Base-by-base conservation (phyloP, 768 basidiomycete species). In the Rhodotorula diobovata region DNA sequence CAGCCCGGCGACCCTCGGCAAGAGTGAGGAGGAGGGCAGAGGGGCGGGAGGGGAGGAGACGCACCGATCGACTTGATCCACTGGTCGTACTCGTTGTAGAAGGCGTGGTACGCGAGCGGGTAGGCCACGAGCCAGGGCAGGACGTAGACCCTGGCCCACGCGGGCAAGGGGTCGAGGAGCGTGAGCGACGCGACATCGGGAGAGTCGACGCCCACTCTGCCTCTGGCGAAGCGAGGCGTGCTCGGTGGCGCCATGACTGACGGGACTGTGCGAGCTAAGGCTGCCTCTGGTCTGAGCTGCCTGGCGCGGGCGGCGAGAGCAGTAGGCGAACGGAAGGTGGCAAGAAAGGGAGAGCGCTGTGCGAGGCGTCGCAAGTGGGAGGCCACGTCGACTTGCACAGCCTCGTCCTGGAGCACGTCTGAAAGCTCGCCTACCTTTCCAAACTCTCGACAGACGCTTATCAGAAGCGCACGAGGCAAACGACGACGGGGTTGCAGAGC, bases 11-110 rank as follows among this genome's bases (percentile, higher is more conserved):
- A n/a, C n/a, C n/a, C n/a, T n/a, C n/a, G n/a, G n/a, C n/a, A n/a
- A n/a, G n/a, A n/a, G n/a, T n/a, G n/a, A n/a, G 51, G 51, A 30
- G 15, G 30, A 30, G n/a, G n/a, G 10, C 8, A 11, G 14, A n/a
- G 16, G 14, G n/a, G 15, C 7, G 12, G n/a, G 5, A 12, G 12
- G 14, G n/a, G 16, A 4, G 20, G 15, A 15, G 43, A n/a, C 66
- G 46, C 32, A 71, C 70, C 70, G 60, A 75, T 75, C n/a, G 61
- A 64, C 78, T 88, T 85, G 65, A 97, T 83, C 90, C 91, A 96
- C 71, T 88, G 82, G 77, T 95, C 91, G 80, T 97, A 96, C 80
- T 86, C 88, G 81, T 93, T 80, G 77, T 89, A 91, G 83, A 97
- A 98, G 32, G 93, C 89, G 80, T 95, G 96, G 68, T 81, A 81